These are phyloP conservation scores for Quercus engelmannii DNA, from an alignment of 306 rosid species.

Conservation along the genomic window DNA sequence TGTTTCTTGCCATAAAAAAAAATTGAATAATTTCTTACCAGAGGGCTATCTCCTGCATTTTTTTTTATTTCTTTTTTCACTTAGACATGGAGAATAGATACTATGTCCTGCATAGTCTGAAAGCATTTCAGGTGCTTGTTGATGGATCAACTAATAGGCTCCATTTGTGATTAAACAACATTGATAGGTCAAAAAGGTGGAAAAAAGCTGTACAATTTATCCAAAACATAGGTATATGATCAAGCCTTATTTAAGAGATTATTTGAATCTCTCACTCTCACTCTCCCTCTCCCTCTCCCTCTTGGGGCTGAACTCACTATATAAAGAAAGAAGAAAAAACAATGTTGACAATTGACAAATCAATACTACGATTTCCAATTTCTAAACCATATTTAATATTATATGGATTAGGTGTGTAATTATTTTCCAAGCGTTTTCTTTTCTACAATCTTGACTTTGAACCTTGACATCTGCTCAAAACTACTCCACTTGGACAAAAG, in stretches of 20 bases:
- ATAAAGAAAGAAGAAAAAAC: too few relatives aligned
- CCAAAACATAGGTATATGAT: too few relatives aligned
- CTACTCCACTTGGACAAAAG: not conserved
- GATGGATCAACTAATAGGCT: not conserved
- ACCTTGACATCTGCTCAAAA: not conserved
- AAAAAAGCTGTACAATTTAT: not conserved
- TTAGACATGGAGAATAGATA: not conserved
- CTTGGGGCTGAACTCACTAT: too few relatives aligned
- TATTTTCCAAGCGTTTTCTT: not conserved
- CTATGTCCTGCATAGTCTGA: not conserved
- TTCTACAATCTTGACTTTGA: not conserved
- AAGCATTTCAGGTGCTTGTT: not conserved
- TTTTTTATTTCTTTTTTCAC: not conserved
- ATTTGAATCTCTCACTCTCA: too few relatives aligned
- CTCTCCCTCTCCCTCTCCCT: too few relatives aligned
- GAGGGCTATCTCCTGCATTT: not conserved
- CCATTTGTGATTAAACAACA: not conserved
- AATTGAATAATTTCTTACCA: not conserved
- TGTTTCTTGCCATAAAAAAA: not conserved
- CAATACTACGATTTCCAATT: not conserved
- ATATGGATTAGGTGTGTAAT: not conserved
- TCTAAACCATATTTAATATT: not conserved
- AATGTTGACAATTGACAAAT: too few relatives aligned
- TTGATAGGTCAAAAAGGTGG: not conserved
- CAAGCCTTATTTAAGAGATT: too few relatives aligned